Base-by-base conservation (phyloP, 257 asterid species). In the Avicennia marina region DNA sequence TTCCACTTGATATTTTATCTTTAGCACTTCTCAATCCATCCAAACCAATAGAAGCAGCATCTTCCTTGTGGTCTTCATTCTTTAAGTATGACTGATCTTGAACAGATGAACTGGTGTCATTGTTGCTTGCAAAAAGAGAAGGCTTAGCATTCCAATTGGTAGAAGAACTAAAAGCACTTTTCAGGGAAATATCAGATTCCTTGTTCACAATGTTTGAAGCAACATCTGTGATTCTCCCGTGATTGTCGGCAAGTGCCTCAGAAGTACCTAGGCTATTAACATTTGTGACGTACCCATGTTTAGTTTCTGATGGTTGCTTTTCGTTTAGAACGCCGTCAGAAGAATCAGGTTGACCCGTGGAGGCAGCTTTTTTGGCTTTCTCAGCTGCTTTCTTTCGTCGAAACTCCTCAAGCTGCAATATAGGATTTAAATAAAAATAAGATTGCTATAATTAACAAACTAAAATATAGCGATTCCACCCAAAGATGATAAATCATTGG, bases 381-480 rank as follows among this genome's bases (percentile, higher is more conserved):
- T 77, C 84, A 45, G 84, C 89, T 33, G 94, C 96, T 67, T 82
- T 89, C 74, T 81, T 83, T 66, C 79, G 82, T 12, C 97, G 99
- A 57, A 80, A 93, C 75, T 86, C 99, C 74, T 82, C 97, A 45
- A 93, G 75, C 99, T 93, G 83, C 66, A 66, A 47, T 38, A 36
- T 36, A 26, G 15, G 62, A 43, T 58, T 18, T 18, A 48, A 12
- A 39, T 17, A 29, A 42, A 27, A 58, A 48, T 51, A 58, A 59
- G 56, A 46, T 53, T 36, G 2, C 41, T 11, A 36, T 5, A 2
- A 36, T 5, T 0, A 39, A 27, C 43, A 24, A 11, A 6, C 9
- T 20, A 18, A 3, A 58, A 45, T n/a, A n/a, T n/a, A n/a, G n/a
- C 17, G 56, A 62, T 54, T 54, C 47, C 42, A 39, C 18, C 11